Percentiles rank a stretch among this genome's conserved stretches.
These are phyloP conservation scores for Trichoderma sp. DNA, from an alignment of 2,329 filamentous ascomycete genomes.

Conservation along the genomic window DNA sequence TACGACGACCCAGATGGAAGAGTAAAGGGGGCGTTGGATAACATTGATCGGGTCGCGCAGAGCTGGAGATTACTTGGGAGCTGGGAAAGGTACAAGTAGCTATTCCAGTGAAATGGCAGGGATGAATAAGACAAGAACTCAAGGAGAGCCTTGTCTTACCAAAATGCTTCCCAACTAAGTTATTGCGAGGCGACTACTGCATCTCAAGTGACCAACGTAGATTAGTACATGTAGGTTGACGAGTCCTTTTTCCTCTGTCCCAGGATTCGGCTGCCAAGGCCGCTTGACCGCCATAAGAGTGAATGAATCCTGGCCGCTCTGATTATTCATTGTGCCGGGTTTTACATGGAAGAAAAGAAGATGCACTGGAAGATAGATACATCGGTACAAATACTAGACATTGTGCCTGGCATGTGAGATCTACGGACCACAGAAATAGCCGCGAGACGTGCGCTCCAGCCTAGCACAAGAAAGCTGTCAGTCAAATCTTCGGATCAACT, in stretches of 20 bases:
- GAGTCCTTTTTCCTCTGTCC: background rate
- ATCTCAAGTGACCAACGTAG: background rate
- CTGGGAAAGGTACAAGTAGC: conserved; percentile 49
- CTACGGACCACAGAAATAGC: background rate
- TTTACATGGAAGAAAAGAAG: background rate
- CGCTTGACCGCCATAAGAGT: background rate
- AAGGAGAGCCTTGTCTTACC: background rate
- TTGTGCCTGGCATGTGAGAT: background rate
- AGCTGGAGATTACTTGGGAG: conserved; percentile 68
- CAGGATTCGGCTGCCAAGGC: background rate
- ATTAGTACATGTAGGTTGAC: background rate
- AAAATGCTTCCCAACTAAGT: background rate
- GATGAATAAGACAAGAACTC: background rate
- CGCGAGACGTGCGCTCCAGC: background rate
- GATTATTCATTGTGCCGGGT: background rate
- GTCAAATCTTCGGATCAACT: background rate
- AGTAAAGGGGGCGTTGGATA: conserved; percentile 60
- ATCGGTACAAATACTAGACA: background rate
- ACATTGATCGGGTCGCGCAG: conserved; percentile 57
- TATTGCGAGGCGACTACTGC: background rate
- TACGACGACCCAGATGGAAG: conserved; percentile 50
- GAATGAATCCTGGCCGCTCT: background rate
- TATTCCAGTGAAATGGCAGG: background rate
- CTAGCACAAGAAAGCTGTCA: background rate
- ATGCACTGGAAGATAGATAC: background rate